These are phyloP conservation scores for Alternaria metachromatica DNA, from an alignment of 2,329 filamentous ascomycete species.

Conservation along the genomic window DNA sequence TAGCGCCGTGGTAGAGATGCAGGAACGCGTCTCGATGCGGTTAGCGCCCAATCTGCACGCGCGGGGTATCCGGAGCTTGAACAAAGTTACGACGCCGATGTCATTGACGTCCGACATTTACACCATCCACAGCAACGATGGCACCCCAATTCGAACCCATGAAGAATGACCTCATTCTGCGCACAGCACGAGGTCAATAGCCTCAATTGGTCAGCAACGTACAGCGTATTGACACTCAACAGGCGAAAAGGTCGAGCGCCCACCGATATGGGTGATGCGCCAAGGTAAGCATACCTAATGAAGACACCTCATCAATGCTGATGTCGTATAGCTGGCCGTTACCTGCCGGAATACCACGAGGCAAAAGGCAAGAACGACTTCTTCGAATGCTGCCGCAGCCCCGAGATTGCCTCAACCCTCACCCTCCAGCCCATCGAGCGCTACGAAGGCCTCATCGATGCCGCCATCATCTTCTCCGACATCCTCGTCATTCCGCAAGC, in stretches of 20 bases:
- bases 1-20: slow-evolving; percentile 6
- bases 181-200: slow-evolving; percentile 80
- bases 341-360: slow-evolving; percentile 97
- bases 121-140: slow-evolving; percentile 58
- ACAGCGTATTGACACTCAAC: slow-evolving; percentile 26
- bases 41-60: slow-evolving; percentile 18
- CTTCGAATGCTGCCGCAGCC: slow-evolving; percentile 94
- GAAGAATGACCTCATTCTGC: slow-evolving; percentile 90
- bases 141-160: slow-evolving; percentile 77
- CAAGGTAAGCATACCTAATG: slow-evolving; percentile 68
- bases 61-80: slow-evolving; percentile 34
- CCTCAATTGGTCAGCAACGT: neutral
- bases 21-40: slow-evolving; percentile 30
- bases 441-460: slow-evolving; percentile 88
- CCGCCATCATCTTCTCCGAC: slow-evolving; percentile 98
- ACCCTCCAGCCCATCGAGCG: slow-evolving; percentile 95
- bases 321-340: slow-evolving; percentile 76
- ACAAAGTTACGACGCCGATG: slow-evolving; percentile 19
- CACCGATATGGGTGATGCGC: slow-evolving; percentile 99
- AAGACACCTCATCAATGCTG: slow-evolving; percentile 10
- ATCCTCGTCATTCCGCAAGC: slow-evolving; percentile 98
- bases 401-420: slow-evolving; percentile 89
- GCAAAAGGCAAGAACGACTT: slow-evolving; percentile 92
- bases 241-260: slow-evolving; percentile 90
- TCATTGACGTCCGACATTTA: slow-evolving; percentile 6